phyloP scores from a whole-genome alignment of 129 eudicot genomes.

The Chrysanthemum seticuspe region DNA sequence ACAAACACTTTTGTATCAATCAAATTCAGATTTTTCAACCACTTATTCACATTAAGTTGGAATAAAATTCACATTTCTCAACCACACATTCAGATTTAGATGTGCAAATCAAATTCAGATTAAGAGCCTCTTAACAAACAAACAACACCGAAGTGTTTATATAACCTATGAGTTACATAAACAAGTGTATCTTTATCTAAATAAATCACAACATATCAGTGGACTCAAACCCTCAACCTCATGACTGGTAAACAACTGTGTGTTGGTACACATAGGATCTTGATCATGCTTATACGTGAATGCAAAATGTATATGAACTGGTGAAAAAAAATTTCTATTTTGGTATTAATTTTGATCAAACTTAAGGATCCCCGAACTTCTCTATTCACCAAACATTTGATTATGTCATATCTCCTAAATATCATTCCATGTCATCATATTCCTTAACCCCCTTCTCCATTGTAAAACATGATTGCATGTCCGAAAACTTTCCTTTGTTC shows the following conservation, averaged over 20 bases:
- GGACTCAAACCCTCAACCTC: too few species aligned
- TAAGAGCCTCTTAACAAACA: too few species aligned
- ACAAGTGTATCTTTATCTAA: background rate
- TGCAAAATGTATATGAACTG: background rate
- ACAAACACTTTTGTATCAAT: too few species aligned
- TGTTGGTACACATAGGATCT: background rate
- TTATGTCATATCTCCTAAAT: conserved; percentile 11
- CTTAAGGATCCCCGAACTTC: conserved; percentile 29
- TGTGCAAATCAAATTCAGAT: too few species aligned
- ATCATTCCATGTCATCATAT: conserved; percentile 27
- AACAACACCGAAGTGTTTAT: too few species aligned
- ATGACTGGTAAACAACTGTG: too few species aligned
- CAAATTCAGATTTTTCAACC: too few species aligned
- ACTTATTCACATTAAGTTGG: too few species aligned
- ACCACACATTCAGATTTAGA: too few species aligned
- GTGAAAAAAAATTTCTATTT: background rate
- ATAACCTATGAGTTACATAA: background rate
- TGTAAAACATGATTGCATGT: background rate
- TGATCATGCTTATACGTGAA: background rate
- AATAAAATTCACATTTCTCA: too few species aligned
- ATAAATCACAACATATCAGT: background rate
- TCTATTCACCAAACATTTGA: conserved; percentile 29
- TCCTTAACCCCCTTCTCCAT: conserved; percentile 11
- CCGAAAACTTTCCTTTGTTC: background rate
- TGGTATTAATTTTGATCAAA: conserved; percentile 11